phyloP scores from a whole-genome alignment of 2,329 filamentous ascomycete genomes.

The Exophiala phaeomuriformis region DNA sequence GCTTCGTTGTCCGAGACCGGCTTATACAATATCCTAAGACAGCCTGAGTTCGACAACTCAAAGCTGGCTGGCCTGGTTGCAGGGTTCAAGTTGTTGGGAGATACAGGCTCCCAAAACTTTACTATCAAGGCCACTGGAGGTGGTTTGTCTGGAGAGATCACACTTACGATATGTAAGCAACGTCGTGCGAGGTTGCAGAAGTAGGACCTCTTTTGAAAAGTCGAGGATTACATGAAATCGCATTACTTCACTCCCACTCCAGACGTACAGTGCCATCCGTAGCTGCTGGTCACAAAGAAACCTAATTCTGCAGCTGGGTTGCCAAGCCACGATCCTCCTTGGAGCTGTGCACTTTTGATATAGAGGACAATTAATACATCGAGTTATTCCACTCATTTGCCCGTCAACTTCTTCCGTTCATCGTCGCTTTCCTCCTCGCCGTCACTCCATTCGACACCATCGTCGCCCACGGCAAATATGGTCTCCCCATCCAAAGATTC shows the following conservation, averaged over 20 bases:
- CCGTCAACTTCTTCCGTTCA: conserved; percentile 46
- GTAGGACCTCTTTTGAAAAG: neutral
- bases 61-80: no score
- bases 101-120: neutral
- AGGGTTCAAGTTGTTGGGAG: neutral
- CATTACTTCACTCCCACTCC: neutral
- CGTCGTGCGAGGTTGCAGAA: neutral
- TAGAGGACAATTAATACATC: no score
- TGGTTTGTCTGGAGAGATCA: no score
- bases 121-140: neutral
- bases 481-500: conserved; percentile 79
- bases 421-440: conserved; percentile 55
- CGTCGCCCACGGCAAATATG: conserved; percentile 85
- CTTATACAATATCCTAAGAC: no score
- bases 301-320: neutral
- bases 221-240: neutral
- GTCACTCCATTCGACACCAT: conserved; percentile 78
- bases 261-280: conserved; percentile 2
- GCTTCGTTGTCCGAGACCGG: no score
- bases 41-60: no score
- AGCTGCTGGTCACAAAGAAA: neutral
- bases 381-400: conserved; percentile 29
- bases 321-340: no score
- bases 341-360: no score
- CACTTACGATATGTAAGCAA: neutral